Evolutionary conservation across 208 protist genomes (phyloP).

Genomic region (Acanthamoeba triangularis): DNA sequence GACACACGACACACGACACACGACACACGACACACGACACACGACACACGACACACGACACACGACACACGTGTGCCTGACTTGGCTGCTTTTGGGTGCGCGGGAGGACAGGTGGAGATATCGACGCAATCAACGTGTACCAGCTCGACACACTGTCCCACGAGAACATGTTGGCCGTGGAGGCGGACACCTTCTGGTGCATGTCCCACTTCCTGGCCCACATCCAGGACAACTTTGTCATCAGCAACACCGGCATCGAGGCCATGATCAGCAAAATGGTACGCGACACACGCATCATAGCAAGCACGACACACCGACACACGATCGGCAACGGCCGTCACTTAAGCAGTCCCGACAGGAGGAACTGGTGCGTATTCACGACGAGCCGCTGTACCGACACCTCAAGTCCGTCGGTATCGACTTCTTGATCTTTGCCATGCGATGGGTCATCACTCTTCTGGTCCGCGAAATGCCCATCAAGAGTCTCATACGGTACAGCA

Average conservation of each 20-base stretch:
- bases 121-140: background rate
- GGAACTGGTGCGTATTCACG: background rate
- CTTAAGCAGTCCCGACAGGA: background rate
- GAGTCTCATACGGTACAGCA: background rate
- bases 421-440: slow-evolving; percentile 2
- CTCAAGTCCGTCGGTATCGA: background rate
- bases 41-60: too few relatives aligned
- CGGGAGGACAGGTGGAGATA: background rate
- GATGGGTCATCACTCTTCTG: background rate
- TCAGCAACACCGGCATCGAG: slow-evolving; percentile 3
- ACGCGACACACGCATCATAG: too few relatives aligned
- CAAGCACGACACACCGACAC: too few relatives aligned
- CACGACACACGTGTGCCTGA: background rate
- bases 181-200: slow-evolving; percentile 8
- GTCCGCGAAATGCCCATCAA: slow-evolving; percentile 8
- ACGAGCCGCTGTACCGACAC: background rate
- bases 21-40: too few relatives aligned
- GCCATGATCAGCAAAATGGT: background rate
- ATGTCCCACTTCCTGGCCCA: background rate
- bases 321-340: background rate
- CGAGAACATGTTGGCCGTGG: slow-evolving; percentile 1
- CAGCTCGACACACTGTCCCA: slow-evolving; percentile 13
- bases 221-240: slow-evolving; percentile 9
- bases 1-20: too few relatives aligned
- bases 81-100: too few relatives aligned